These are phyloP conservation scores for Yarrowia sp. DNA, from an alignment of 805 yeast species.

Conservation along the genomic window DNA sequence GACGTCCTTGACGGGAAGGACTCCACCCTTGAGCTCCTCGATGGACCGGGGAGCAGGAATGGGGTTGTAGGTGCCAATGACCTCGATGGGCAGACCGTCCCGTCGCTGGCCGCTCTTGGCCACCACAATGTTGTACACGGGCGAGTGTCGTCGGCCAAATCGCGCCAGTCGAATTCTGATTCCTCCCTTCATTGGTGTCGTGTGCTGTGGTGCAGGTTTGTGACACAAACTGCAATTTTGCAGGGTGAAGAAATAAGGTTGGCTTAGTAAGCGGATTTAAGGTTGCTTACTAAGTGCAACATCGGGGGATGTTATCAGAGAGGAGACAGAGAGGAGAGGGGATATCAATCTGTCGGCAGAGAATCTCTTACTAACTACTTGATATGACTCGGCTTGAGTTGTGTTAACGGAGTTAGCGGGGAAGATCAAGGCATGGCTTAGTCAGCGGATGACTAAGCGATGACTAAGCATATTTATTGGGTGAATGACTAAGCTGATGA, in stretches of 20 bases:
- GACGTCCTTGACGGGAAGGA: slow-evolving; percentile 74
- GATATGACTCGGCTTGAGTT: too few species aligned
- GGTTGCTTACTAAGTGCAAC: too few species aligned
- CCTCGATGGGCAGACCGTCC: slow-evolving; percentile 90
- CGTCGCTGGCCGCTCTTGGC: slow-evolving; percentile 65
- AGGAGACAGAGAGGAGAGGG: too few species aligned
- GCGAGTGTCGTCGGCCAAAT: slow-evolving; percentile 87
- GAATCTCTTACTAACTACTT: too few species aligned
- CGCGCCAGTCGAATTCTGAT: slow-evolving; percentile 90
- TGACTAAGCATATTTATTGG: too few species aligned
- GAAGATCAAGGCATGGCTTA: too few species aligned
- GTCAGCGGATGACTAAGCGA: too few species aligned
- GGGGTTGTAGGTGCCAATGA: slow-evolving; percentile 92
- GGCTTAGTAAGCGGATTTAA: too few species aligned
- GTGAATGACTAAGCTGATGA: too few species aligned
- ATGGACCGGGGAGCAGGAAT: slow-evolving; percentile 71
- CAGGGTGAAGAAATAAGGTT: not conserved
- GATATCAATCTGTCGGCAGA: too few species aligned
- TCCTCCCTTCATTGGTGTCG: slow-evolving; percentile 60
- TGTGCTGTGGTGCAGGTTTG: not conserved
- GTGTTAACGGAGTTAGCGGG: too few species aligned
- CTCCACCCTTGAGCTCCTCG: slow-evolving; percentile 62
- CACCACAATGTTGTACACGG: slow-evolving; percentile 91
- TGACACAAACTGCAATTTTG: not conserved
- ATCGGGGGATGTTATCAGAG: too few species aligned